Conservation (phyloP, 116 monocot species). For the Phalaenopsis hybrid region DNA sequence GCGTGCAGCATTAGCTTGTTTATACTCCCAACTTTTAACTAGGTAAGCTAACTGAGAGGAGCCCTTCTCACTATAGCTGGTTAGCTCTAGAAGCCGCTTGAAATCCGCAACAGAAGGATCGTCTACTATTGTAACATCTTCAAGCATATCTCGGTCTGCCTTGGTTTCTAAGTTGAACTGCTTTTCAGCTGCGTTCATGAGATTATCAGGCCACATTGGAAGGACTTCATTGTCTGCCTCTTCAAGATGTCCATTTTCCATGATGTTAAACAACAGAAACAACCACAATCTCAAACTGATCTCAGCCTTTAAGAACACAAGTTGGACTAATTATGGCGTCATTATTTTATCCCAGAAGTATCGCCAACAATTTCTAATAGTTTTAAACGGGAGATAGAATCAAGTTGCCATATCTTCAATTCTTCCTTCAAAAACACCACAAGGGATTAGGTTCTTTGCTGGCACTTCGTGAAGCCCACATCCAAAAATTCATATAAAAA, state of each 20-base stretch:
- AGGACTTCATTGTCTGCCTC: constrained; percentile 42
- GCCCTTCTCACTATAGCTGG: constrained; percentile 64
- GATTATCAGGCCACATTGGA: constrained; percentile 62
- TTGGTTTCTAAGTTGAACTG: constrained; percentile 64
- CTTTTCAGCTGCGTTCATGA: constrained; percentile 37
- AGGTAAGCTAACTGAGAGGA: constrained; percentile 57
- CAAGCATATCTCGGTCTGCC: constrained; percentile 43
- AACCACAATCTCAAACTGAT: not conserved
- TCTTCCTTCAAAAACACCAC: not conserved
- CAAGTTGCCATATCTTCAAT: not conserved
- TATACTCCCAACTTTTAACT: constrained; percentile 57
- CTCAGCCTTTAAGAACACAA: not conserved
- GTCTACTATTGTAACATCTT: constrained; percentile 37
- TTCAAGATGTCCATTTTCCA: constrained; percentile 42
- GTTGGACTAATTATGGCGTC: not conserved
- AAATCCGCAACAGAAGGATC: constrained; percentile 51
- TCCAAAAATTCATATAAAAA: not conserved
- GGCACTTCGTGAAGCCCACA: not conserved
- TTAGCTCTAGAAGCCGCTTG: constrained; percentile 39
- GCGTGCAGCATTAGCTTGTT: constrained; percentile 54
- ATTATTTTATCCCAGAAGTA: not conserved
- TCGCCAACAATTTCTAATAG: not conserved
- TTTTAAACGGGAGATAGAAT: not conserved
- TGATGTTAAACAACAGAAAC: constrained; percentile 14
- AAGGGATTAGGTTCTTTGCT: not conserved